Evolutionary conservation across 139 green algal genomes (phyloP), one percentile per base, ranked within the genome.

Genomic region (Chlamydomonas applanata): DNA sequence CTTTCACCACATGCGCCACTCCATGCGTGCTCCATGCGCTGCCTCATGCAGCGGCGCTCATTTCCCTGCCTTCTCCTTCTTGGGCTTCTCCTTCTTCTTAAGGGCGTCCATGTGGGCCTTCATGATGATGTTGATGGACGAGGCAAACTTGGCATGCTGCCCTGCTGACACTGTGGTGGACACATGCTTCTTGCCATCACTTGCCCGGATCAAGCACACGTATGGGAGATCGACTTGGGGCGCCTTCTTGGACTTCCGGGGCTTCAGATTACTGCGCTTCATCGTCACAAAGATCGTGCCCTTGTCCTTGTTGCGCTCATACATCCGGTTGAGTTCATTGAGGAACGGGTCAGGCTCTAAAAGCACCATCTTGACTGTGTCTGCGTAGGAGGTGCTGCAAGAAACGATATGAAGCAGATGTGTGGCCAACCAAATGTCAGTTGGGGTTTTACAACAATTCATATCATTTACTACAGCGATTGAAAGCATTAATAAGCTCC

Each of bases 171-270:
- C 72, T 4, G 79, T 80, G 0, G 88, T 93, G 71, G 78, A 89
- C 40, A 96, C 76, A 75, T 97, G 95, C 52, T 76, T 85, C 65
- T 95, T 95, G 73, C 91, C 91, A 52, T 96, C 91, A 17, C 85
- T 90, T 9, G 88, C 92, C 0, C 92, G 76, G 24, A 97, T 79
- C 7, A 97, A 71, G 62, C 91, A 95, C 22, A 75, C 71, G 77
- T 88, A 91, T 2, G 87, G 81, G 46, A 73, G 74, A 36, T 45
- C 34, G 56, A 83, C 72, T 52, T 45, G 20, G 17, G 83, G 34
- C 0, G 65, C 67, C 29, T 84, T 76, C 34, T 70, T 77, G 24
- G 56, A 71, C 24, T 82, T 86, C 9, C 76, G 71, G 1, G 82
- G 74, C 71, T 89, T 85, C 61, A 85, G 59, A 36, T 85, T 84